Evolutionary conservation across 1,139 yeast species (phyloP).

Genomic region (Blastobotrys indianensis): DNA sequence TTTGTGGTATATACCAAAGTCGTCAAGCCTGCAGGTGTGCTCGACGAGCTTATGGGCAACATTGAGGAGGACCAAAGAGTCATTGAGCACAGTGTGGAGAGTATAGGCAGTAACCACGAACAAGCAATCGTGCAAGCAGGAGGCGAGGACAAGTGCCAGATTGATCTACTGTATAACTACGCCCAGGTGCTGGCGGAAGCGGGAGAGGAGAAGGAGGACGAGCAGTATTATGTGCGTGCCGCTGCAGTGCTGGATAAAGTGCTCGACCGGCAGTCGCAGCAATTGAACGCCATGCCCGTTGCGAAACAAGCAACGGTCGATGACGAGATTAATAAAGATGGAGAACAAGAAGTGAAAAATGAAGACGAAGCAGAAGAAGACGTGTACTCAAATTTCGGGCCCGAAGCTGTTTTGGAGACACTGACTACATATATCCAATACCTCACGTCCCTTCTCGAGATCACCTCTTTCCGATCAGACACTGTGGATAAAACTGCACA

Average conservation of each 20-base stretch:
- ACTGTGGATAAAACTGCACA: not conserved
- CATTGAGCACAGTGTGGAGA: conserved; percentile 13
- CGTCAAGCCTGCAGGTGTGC: conserved; percentile 19
- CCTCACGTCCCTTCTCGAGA: conserved; percentile 12
- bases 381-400: conserved; percentile 6
- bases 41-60: conserved; percentile 13
- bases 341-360: conserved; percentile 1
- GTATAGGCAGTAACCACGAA: conserved; percentile 18
- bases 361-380: not conserved
- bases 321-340: not conserved
- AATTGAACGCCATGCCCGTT: conserved; percentile 8
- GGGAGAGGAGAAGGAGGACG: conserved; percentile 24
- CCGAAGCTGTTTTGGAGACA: conserved; percentile 16
- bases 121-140: conserved; percentile 15
- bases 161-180: conserved; percentile 27
- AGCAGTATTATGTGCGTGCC: conserved; percentile 17
- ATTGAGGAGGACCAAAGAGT: conserved; percentile 14
- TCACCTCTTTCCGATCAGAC: not conserved
- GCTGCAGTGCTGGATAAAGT: conserved; percentile 20
- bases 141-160: conserved; percentile 12
- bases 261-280: conserved; percentile 18
- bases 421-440: conserved; percentile 15
- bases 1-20: conserved; percentile 25
- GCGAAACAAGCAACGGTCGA: not conserved
- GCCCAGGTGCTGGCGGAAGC: conserved; percentile 27